Evolutionary conservation across 345 rosid species (phyloP).

Genomic region (Gossypium mustelinum): DNA sequence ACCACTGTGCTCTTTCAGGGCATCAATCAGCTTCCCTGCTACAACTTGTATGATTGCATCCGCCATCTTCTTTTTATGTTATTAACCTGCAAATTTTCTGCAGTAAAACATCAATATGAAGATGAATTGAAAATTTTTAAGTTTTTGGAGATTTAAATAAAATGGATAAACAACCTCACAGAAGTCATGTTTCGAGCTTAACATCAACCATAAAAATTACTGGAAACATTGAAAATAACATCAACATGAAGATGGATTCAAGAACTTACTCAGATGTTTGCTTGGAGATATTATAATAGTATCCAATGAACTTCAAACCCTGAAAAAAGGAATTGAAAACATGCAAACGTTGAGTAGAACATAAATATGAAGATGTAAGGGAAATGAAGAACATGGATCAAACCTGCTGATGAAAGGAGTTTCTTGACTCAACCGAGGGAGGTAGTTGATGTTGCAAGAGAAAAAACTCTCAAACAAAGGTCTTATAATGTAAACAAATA

Average conservation of each 20-base stretch:
- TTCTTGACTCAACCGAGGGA: not conserved
- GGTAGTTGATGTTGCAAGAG: not conserved
- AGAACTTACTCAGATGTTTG: not conserved
- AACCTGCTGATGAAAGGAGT: not conserved
- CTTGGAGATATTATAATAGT: not conserved
- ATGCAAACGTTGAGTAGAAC: not conserved
- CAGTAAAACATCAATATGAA: not conserved
- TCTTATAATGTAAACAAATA: slow-evolving; percentile 10
- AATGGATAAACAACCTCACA: not conserved
- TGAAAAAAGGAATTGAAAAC: not conserved
- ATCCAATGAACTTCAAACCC: slow-evolving; percentile 1
- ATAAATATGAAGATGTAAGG: not conserved
- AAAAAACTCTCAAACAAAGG: not conserved
- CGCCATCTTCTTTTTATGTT: not conserved
- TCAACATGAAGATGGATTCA: not conserved
- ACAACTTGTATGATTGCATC: slow-evolving; percentile 16
- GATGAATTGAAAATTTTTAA: not conserved
- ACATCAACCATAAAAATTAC: no score
- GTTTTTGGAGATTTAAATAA: not conserved
- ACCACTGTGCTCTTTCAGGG: slow-evolving; percentile 10
- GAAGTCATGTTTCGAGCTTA: no score
- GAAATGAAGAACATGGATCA: not conserved
- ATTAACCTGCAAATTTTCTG: not conserved
- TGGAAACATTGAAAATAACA: not conserved
- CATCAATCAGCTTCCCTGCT: slow-evolving; percentile 13